phyloP scores from a whole-genome alignment of 148 eudicot genomes.

The Gaultheria prostrata region DNA sequence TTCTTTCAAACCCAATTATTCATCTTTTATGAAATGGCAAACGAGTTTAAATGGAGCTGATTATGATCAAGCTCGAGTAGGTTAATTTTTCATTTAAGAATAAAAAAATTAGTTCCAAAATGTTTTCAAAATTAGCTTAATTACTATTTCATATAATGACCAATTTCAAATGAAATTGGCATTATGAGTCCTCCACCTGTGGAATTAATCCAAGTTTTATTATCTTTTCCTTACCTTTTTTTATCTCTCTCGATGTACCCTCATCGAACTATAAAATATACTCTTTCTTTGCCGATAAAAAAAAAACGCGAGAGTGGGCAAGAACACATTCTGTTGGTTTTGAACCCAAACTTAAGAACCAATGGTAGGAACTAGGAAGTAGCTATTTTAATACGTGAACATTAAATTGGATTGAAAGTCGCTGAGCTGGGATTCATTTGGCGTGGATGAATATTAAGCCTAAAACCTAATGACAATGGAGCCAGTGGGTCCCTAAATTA shows the following conservation, averaged over 20 bases:
- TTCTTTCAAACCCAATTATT: neutral
- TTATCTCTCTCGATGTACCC: too few relatives aligned
- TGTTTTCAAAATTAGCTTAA: neutral
- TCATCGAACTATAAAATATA: too few relatives aligned
- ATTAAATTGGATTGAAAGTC: neutral
- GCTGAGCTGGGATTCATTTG: conserved; percentile 28
- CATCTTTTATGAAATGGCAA: neutral
- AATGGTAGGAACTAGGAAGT: too few relatives aligned
- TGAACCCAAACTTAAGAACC: too few relatives aligned
- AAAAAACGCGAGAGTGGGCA: too few relatives aligned
- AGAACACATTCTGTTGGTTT: too few relatives aligned
- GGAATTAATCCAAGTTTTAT: too few relatives aligned
- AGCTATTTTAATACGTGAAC: too few relatives aligned
- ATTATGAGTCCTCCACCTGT: neutral
- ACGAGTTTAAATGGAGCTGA: neutral
- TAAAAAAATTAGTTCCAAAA: too few relatives aligned
- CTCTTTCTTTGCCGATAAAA: too few relatives aligned
- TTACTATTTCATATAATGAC: neutral
- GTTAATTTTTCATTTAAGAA: too few relatives aligned
- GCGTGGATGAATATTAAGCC: conserved; percentile 17
- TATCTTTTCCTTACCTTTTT: too few relatives aligned
- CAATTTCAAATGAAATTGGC: neutral
- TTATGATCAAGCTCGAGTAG: neutral
- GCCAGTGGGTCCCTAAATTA: conserved; percentile 30
- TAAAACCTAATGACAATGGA: conserved; percentile 18